Base-by-base conservation (phyloP, 148 eudicot genomes). In the Dianthus caryophyllus region DNA sequence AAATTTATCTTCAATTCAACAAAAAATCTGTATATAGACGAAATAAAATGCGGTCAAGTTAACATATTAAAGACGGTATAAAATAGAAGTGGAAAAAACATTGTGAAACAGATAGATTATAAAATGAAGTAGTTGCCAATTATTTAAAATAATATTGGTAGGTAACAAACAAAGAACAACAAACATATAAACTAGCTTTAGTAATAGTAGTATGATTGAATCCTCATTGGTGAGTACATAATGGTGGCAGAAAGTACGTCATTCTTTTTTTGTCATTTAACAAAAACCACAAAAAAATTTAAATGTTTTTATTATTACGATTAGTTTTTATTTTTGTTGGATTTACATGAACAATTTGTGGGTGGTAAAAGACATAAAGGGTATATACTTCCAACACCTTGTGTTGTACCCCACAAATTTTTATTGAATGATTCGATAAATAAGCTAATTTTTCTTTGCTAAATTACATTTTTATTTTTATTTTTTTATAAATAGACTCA, bases 321-420 rank as follows among this genome's bases (percentile, higher is more conserved):
- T 43, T 54, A 48, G 53, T 63, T 63, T 63, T 63, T 53, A 46
- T 43, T 68, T n/a, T 62, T 13, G 73, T 64, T 70, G 65, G 69
- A 69, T 69, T 65, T 70, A 75, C 61, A 65, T 63, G 50, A 69
- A n/a, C 64, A 31, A 56, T 55, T 17, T 51, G 18, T 26, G 55
- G 44, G 24, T 24, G 65, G 73, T 64, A 69, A 69, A 69, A 64
- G 73, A 75, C 78, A 75, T 2, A n/a, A n/a, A 22, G n/a, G 24
- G 65, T 75, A 56, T 57, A 75, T 64, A 64, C 70, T 70, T 41
- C 70, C 70, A 70, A 76, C 53, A 64, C 44, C 44, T 69, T 46
- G 52, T 39, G 55, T 0, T 44, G 55, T 61, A 12, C 17, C 73
- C 78, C 61, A 29, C 61, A 14, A 57, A 27, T 58, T 64, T 21